Evolutionary conservation across 805 yeast species (phyloP), one percentile per base, ranked within the genome.

Genomic region (Saccharomycopsis olivae): DNA sequence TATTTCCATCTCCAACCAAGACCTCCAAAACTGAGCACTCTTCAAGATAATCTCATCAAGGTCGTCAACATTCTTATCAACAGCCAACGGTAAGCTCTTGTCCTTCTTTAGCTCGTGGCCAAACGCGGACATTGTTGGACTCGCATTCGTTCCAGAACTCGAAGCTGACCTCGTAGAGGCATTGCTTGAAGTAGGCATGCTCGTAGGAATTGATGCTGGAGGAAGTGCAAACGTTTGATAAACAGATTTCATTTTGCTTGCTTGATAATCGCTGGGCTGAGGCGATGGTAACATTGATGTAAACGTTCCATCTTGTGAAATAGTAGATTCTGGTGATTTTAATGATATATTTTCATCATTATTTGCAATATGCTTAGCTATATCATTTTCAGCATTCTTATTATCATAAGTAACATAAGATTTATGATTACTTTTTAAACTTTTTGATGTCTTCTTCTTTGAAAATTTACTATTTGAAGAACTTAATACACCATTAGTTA

Each of bases 401-500:
- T 29, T 18, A 8, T 29, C 38, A 23, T 41, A 41, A 9, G 40
- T 33, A 19, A 41, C 35, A 21, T 36, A 41, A 10, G 38, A 33
- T 29, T 43, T 43, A 24, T 40, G 47, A 24, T 35, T 29, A 17
- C 27, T 32, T 28, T 43, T 40, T n/a, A 36, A 35, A 10, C 14
- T 39, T 24, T 20, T 32, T 6, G 39, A 24, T 6, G 16, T 30
- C 29, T 39, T 38, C 16, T 29, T 36, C 20, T 36, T 45, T n/a
- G 36, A 14, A 18, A 33, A 36, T 15, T 36, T 31, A 24, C 23
- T 28, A 30, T 38, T 14, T 15, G 27, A 20, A 17, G 43, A 14
- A 6, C 23, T 30, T 16, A 36, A 18, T 10, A 44, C 30, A 8
- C 41, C 46, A 35, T 45, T 42, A 46, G 74, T 73, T 46, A 88